A percentile compares a stretch with the other conserved stretches of the same genome.
Evolutionary conservation across 1,139 yeast species (phyloP).

Genomic region (Kurtzmaniella quercitrusa): DNA sequence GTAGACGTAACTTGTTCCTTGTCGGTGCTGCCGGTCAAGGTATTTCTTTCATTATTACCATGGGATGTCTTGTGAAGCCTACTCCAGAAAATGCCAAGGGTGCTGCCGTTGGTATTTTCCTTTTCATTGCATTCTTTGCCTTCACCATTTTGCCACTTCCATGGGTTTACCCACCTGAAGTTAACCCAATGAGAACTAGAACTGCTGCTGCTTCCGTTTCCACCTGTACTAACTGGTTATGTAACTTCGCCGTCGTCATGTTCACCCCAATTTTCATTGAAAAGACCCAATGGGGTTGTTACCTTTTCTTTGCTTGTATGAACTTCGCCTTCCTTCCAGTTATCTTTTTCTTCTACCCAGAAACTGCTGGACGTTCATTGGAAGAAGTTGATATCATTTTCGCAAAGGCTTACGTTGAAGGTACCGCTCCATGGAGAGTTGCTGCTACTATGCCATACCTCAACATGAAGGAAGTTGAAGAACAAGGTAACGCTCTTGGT

Average conservation of each 20-base stretch:
- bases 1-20: slow-evolving; percentile 60
- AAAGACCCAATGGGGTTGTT: slow-evolving; percentile 38
- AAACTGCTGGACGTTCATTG: slow-evolving; percentile 45
- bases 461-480: slow-evolving; percentile 41
- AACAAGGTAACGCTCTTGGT: slow-evolving; percentile 44
- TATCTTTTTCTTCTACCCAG: slow-evolving; percentile 45
- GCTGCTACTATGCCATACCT: slow-evolving; percentile 50
- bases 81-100: slow-evolving; percentile 36
- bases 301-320: slow-evolving; percentile 40
- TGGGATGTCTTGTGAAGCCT: slow-evolving; percentile 37
- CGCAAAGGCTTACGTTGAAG: slow-evolving; percentile 46
- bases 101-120: slow-evolving; percentile 51
- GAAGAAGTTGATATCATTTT: slow-evolving; percentile 45
- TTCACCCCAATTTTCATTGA: slow-evolving; percentile 43
- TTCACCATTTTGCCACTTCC: slow-evolving; percentile 56
- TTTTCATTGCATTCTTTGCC: slow-evolving; percentile 52
- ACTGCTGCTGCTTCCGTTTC: slow-evolving; percentile 51
- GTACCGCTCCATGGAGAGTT: slow-evolving; percentile 45
- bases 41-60: slow-evolving; percentile 34
- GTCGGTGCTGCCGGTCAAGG: slow-evolving; percentile 49
- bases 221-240: slow-evolving; percentile 46
- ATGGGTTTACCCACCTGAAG: slow-evolving; percentile 61
- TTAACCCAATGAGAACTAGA: slow-evolving; percentile 59
- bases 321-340: slow-evolving; percentile 37
- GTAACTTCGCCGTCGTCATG: slow-evolving; percentile 46